These are phyloP conservation scores for Fusarium bactridioides DNA, from an alignment of 2,329 filamentous ascomycete genomes.

Conservation along the genomic window DNA sequence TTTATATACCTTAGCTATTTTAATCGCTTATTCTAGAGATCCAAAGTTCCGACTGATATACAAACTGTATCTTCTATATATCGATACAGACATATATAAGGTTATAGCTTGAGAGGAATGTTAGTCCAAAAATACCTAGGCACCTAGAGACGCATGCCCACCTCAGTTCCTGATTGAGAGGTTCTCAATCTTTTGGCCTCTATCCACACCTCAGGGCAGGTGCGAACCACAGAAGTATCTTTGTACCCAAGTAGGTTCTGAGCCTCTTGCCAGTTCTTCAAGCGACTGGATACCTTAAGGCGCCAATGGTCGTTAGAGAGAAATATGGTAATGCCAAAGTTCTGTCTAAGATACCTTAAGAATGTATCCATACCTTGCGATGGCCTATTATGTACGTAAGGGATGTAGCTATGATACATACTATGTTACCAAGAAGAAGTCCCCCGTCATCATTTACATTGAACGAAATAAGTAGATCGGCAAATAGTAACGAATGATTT, in stretches of 20 bases:
- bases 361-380: background rate
- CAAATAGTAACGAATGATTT: background rate
- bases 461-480: background rate
- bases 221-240: background rate
- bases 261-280: background rate
- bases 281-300: background rate
- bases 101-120: background rate
- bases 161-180: background rate
- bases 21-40: background rate
- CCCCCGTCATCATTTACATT: background rate
- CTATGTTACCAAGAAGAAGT: background rate
- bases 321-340: background rate
- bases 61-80: background rate
- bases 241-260: background rate
- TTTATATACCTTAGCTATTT: background rate
- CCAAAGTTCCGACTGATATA: background rate
- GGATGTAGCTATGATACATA: conserved; percentile 10
- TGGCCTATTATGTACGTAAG: background rate
- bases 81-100: background rate
- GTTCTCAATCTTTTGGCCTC: background rate
- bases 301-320: background rate
- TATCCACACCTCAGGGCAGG: background rate
- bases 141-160: background rate
- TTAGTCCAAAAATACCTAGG: background rate
- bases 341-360: background rate